Evolutionary conservation across 169 alveolate species (phyloP), one percentile per base, ranked within the genome.

Genomic region (Ichthyophthirius multifiliis): DNA sequence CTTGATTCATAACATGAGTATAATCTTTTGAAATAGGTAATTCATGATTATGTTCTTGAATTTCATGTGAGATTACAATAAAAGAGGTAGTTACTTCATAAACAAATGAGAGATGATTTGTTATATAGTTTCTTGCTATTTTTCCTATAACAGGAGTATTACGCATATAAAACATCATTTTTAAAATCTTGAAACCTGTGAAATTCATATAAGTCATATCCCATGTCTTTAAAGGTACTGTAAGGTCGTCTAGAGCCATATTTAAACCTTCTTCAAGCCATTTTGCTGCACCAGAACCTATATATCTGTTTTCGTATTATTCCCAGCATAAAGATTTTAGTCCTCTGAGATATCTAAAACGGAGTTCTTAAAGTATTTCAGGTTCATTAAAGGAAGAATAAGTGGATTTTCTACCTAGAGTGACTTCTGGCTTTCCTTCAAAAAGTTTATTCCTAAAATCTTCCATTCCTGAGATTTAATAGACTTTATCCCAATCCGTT

Each of bases 401-500:
- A 31, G 75, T 43, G 23, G 65, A 39, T 44, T 80, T 62, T 43
- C 90, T 62, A 13, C 64, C 75, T 12, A 67, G 55, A 4, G 64
- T 46, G 41, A 20, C 46, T 44, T 47, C 15, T 75, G 44, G 48
- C 12, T 65, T 10, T 23, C 18, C 15, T 4, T 12, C 5, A 2
- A 35, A 27, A 12, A 85, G 47, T 41, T 74, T 73, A 18, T 74
- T 55, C 43, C 64, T 43, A 20, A 79, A 48, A 20, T 81, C 48
- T 23, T 43, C 65, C 20, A 45, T 34, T 18, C 91, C 82, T 30
- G 81, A 65, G 12, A 81, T 45, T 43, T 71, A 75, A n/a, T 65
- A 48, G 9, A 85, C 82, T 44, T 65, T 31, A 16, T 76, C 67
- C 86, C 92, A 86, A 41, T 86, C 89, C 41, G 84, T 85, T 41